A percentile compares a stretch with the other conserved stretches of the same genome.
These are phyloP conservation scores for Leishmania turanica DNA, from an alignment of 208 protist species.

Conservation along the genomic window DNA sequence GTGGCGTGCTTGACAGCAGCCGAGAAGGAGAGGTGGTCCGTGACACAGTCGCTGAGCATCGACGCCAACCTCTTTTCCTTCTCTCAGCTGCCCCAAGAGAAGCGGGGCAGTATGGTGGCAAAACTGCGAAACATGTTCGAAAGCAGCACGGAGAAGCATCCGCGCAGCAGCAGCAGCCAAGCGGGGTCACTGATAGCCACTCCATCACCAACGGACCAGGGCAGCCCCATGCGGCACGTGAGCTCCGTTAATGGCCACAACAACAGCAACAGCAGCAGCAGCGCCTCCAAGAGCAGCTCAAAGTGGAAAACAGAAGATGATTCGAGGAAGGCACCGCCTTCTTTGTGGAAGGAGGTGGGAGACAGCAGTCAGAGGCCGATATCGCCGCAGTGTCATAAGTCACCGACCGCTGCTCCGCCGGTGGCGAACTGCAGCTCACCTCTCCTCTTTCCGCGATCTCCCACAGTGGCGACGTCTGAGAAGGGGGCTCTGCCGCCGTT, in stretches of 20 bases:
- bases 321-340: neutral
- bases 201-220: neutral
- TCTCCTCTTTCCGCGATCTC: neutral
- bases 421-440: neutral
- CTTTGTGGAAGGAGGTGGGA: neutral
- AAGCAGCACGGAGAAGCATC: neutral
- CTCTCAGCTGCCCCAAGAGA: constrained; percentile 12
- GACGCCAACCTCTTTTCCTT: constrained; percentile 19
- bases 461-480: neutral
- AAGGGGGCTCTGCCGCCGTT: neutral
- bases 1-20: neutral
- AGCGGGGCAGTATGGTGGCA: constrained; percentile 15
- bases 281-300: neutral
- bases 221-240: neutral
- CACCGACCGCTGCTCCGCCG: neutral
- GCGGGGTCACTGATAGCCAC: neutral
- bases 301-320: neutral
- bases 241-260: neutral
- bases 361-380: neutral
- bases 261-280: neutral
- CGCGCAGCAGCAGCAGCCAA: neutral
- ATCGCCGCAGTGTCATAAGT: neutral
- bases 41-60: constrained; percentile 26
- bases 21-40: constrained; percentile 8
- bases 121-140: constrained; percentile 21